Base-by-base conservation (phyloP, 495 filamentous ascomycete species). In the Daldinia loculata region DNA sequence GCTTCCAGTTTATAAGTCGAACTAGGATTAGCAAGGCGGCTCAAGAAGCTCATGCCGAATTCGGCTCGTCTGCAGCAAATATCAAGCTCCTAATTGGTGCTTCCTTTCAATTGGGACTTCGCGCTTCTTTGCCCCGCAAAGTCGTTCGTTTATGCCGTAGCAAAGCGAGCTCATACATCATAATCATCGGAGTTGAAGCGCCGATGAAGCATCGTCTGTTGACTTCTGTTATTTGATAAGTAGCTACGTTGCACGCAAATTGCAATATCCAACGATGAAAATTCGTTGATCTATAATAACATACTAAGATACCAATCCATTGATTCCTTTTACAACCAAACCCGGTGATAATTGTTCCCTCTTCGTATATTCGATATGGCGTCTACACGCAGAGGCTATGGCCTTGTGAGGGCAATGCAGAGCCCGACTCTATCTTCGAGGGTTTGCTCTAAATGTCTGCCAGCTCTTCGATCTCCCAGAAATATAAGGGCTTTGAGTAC, bases 161-260 rank as follows among this genome's bases (percentile, higher is more conserved):
- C 70, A 73, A 73, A 73, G 70, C 70, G 70, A 73, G 66, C 30
- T 0, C 61, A 45, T 60, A 73, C 70, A 69, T 69, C 70, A 73
- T 66, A 62, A 39, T 55, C 61, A 57, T 72, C 70, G 70, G 66
- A 61, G 66, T 63, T 53, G 61, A 17, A 58, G n/a, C 61, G 70
- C 66, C 70, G 70, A 69, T 66, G 62, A 68, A 66, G 56, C 56
- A 66, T 66, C 56, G 56, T 61, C 29, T 2, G 45, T 65, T 32
- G 43, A 63, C 14, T 55, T 67, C 34, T 48, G 34, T 24, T 61
- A 39, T 43, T 38, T 66, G 60, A 71, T 62, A 59, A 36, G 69
- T 58, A 63, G 29, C 48, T 66, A 45, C 14, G 43, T 57, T 29
- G 24, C 34, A 52, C 56, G 38, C 32, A n/a, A n/a, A n/a, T n/a